These are phyloP conservation scores for Hemileccinum rubropunctum DNA, from an alignment of 768 basidiomycete species.

Conservation along the genomic window DNA sequence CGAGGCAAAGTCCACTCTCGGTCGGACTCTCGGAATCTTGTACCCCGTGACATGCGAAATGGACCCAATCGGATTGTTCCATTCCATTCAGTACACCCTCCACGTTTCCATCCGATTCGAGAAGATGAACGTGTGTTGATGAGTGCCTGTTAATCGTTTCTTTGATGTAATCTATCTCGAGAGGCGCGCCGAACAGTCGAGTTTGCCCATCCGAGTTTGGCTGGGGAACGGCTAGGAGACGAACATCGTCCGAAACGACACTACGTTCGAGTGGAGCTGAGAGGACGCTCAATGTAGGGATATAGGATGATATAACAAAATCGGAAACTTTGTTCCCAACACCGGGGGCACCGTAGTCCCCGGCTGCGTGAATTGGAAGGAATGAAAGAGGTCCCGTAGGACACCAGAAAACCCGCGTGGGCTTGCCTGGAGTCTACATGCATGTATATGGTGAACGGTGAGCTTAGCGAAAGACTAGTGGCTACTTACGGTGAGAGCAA, in stretches of 20 bases:
- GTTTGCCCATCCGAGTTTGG: constrained; percentile 10
- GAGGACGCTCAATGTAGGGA: constrained; percentile 27
- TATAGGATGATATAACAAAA: constrained; percentile 23
- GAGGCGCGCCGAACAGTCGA: constrained; percentile 5
- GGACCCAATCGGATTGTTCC: constrained; percentile 12
- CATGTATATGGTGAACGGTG: background rate
- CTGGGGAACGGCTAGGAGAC: constrained; percentile 10
- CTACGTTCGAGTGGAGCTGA: too few relatives aligned
- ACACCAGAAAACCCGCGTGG: background rate
- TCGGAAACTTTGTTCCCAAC: background rate
- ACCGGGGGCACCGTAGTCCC: background rate
- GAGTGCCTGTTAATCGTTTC: background rate
- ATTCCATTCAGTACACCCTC: background rate
- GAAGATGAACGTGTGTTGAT: too few relatives aligned
- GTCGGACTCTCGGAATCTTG: constrained; percentile 20
- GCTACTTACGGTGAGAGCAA: background rate
- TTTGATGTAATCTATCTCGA: constrained; percentile 20
- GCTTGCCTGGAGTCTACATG: background rate
- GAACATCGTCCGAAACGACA: constrained; percentile 6
- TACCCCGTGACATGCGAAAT: constrained; percentile 33
- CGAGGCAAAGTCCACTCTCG: constrained; percentile 23
- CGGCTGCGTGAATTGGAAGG: constrained; percentile 4
- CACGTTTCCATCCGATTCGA: background rate
- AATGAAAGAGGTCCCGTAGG: background rate
- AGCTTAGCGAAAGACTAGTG: background rate